Percentiles rank a stretch among this genome's conserved stretches.
These are phyloP conservation scores for Anthracocystis panici-leucophaei DNA, from an alignment of 1,284 basidiomycete genomes.

Conservation along the genomic window DNA sequence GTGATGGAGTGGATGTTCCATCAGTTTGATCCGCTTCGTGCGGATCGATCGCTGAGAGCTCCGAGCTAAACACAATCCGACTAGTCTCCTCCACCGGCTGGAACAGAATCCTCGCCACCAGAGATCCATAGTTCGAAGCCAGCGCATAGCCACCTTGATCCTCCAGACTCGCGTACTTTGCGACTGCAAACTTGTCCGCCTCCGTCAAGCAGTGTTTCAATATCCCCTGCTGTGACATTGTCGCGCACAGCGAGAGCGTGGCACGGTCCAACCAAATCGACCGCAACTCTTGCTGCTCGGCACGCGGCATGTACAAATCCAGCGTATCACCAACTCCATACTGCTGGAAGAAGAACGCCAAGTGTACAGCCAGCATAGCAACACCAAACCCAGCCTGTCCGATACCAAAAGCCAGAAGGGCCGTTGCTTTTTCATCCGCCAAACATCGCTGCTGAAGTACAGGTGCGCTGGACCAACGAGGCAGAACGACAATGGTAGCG, in stretches of 20 bases:
- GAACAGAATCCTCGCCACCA: conserved; percentile 65
- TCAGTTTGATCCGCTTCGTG: neutral
- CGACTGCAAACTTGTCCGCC: conserved; percentile 82
- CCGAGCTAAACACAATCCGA: conserved; percentile 53
- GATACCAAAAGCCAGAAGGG: conserved; percentile 61
- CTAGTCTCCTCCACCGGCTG: conserved; percentile 66
- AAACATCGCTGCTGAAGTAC: neutral
- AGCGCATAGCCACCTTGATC: conserved; percentile 69
- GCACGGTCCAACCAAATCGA: conserved; percentile 29
- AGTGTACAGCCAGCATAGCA: conserved; percentile 32
- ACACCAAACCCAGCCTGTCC: conserved; percentile 60
- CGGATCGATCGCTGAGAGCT: conserved; percentile 17
- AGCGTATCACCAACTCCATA: conserved; percentile 84
- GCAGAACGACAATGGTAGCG: conserved; percentile 21
- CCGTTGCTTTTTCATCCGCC: conserved; percentile 20
- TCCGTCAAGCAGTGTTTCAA: conserved; percentile 96
- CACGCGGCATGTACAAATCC: conserved; percentile 74
- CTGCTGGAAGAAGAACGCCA: conserved; percentile 22
- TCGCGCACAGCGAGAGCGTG: conserved; percentile 74
- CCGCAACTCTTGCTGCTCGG: neutral
- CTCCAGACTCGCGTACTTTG: conserved; percentile 55
- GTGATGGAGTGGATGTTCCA: neutral
- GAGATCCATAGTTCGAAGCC: conserved; percentile 66
- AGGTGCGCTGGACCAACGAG: conserved; percentile 8
- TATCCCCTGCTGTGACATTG: conserved; percentile 86